Base-by-base conservation (phyloP, 805 yeast species). In the Grigorovia transvaalensis region DNA sequence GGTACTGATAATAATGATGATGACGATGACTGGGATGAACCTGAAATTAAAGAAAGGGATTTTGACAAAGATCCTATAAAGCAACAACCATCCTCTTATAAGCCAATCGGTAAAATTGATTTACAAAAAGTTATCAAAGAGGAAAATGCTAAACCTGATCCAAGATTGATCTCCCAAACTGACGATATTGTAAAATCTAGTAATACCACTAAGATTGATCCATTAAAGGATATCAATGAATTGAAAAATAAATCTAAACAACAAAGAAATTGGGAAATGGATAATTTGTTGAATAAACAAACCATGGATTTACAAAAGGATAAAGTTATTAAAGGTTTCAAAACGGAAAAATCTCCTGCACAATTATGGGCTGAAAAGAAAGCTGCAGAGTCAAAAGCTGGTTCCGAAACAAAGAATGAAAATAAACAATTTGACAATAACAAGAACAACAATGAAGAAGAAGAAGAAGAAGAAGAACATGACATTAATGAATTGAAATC, bases 341-440 rank as follows among this genome's bases (percentile, higher is more conserved):
- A 78, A 55, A 78, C 76, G 54, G 96, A 96, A 54, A 86, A 88
- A 68, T 85, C 96, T 8, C 96, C 97, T 23, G 96, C 96, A 30
- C 96, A 89, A 71, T 61, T 87, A 30, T 89, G 97, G 97, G 97
- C 96, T 23, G 96, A 85, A 65, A 85, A 83, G 71, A 81, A 84
- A 63, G 95, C 88, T 40, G 11, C 48, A 8, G 27, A 27, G 40
- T 17, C 20, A n/a, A 41, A 62, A n/a, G n/a, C n/a, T 13, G 56
- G 63, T 42, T 67, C 30, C 12, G 30, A 35, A 23, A 29, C 29
- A 15, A 44, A 33, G 47, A 46, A 35, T 19, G 44, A 41, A 35
- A 30, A 29, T 11, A 44, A 51, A 20, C 38, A 40, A 4, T 18
- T 55, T 23, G 71, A 70, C 27, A 23, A 23, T 23, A 23, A 3